Evolutionary conservation across 2,329 filamentous ascomycete genomes (phyloP).

Genomic region (Fusarium chaquense): DNA sequence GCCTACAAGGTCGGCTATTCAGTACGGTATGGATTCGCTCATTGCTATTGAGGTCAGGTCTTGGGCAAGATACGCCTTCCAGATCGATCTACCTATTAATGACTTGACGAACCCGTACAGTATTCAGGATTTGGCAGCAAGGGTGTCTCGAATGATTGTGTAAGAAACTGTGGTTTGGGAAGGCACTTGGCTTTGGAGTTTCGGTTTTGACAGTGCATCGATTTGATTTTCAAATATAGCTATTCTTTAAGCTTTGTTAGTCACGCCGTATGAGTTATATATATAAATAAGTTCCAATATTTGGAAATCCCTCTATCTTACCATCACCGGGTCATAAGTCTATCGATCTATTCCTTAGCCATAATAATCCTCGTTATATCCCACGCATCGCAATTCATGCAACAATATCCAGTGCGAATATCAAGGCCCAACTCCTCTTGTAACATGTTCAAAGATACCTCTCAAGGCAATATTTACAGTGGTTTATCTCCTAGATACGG

Average conservation of each 20-base stretch:
- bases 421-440: too few relatives aligned
- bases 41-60: constrained; percentile 44
- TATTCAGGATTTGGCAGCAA: constrained; percentile 41
- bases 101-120: constrained; percentile 44
- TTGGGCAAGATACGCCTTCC: constrained; percentile 45
- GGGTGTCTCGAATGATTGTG: constrained; percentile 39
- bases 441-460: not conserved
- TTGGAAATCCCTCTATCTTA: not conserved
- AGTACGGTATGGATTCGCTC: constrained; percentile 45
- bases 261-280: not conserved
- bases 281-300: not conserved
- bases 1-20: constrained; percentile 39
- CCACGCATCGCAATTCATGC: not conserved
- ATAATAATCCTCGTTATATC: not conserved
- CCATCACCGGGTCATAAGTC: not conserved
- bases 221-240: not conserved
- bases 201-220: not conserved
- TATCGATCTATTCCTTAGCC: not conserved
- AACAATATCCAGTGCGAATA: not conserved
- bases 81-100: constrained; percentile 44
- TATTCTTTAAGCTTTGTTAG: not conserved
- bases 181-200: not conserved
- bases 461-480: not conserved
- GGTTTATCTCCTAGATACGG: constrained; percentile 4
- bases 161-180: not conserved